phyloP scores from a whole-genome alignment of 1,139 yeast genomes.

The Diutina mesorugosa region DNA sequence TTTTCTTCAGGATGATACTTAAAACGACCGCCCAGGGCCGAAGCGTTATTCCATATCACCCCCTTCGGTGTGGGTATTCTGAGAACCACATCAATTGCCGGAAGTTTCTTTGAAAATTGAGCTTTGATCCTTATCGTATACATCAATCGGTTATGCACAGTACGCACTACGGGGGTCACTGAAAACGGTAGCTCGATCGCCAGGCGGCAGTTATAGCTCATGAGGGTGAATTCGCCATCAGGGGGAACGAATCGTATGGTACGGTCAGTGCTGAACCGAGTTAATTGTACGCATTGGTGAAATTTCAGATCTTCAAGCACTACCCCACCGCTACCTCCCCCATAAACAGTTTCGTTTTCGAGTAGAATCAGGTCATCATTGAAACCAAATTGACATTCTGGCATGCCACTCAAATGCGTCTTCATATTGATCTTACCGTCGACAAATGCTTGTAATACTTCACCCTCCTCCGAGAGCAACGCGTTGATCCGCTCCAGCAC shows the following conservation, averaged over 20 bases:
- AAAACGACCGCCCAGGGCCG: slow-evolving; percentile 51
- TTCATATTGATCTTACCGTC: slow-evolving; percentile 68
- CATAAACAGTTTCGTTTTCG: slow-evolving; percentile 9
- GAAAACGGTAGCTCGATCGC: slow-evolving; percentile 62
- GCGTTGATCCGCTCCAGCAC: slow-evolving; percentile 67
- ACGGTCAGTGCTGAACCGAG: slow-evolving; percentile 54
- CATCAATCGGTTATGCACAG: slow-evolving; percentile 37
- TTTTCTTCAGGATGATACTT: slow-evolving; percentile 58
- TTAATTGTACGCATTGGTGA: slow-evolving; percentile 71
- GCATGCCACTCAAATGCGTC: slow-evolving; percentile 67
- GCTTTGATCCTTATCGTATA: slow-evolving; percentile 48
- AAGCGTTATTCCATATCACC: slow-evolving; percentile 35
- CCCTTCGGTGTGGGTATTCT: slow-evolving; percentile 64
- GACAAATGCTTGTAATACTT: slow-evolving; percentile 57
- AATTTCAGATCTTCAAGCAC: slow-evolving; percentile 59
- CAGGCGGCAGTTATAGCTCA: slow-evolving; percentile 51
- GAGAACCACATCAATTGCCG: slow-evolving; percentile 54
- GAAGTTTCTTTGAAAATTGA: slow-evolving; percentile 43
- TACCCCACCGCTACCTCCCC: slow-evolving; percentile 13
- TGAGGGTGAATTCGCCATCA: slow-evolving; percentile 83
- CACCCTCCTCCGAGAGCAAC: slow-evolving; percentile 46
- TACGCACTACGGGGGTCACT: slow-evolving; percentile 48
- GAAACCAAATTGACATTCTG: slow-evolving; percentile 52
- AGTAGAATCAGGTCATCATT: slow-evolving; percentile 26
- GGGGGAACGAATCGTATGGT: slow-evolving; percentile 74